These are phyloP conservation scores for Suillus fuscotomentosus DNA, from an alignment of 768 basidiomycete species.

Conservation along the genomic window DNA sequence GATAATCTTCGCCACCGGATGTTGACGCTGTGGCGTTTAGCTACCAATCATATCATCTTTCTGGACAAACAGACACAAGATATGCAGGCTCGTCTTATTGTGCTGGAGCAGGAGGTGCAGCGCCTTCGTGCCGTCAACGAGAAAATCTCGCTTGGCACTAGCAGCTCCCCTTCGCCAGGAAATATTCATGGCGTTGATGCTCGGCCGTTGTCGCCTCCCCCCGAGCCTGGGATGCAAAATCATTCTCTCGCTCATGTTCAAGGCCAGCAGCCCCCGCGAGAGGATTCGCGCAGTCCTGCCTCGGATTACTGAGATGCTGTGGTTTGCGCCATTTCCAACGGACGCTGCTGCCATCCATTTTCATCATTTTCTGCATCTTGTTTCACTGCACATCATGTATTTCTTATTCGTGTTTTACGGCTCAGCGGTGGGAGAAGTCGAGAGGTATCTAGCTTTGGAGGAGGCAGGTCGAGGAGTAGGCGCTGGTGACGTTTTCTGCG, in stretches of 20 bases:
- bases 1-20: slow-evolving; percentile 9
- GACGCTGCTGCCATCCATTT: slow-evolving; percentile 31
- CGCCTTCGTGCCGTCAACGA: slow-evolving; percentile 77
- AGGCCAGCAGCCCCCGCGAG: slow-evolving; percentile 61
- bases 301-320: slow-evolving; percentile 31
- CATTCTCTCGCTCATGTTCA: slow-evolving; percentile 56
- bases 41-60: slow-evolving; percentile 74
- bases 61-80: slow-evolving; percentile 74
- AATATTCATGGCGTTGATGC: slow-evolving; percentile 37
- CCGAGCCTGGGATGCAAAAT: slow-evolving; percentile 45
- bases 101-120: slow-evolving; percentile 66
- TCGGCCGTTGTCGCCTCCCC: slow-evolving; percentile 64
- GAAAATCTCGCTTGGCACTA: slow-evolving; percentile 71
- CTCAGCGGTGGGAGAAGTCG: slow-evolving; percentile 23
- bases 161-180: slow-evolving; percentile 56
- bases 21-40: slow-evolving; percentile 35
- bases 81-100: slow-evolving; percentile 63
- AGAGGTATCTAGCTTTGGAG: slow-evolving; percentile 12
- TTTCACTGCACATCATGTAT: slow-evolving; percentile 31
- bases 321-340: slow-evolving; percentile 19
- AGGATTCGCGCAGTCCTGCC: slow-evolving; percentile 50
- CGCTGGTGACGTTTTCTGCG: slow-evolving; percentile 35
- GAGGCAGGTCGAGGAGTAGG: slow-evolving; percentile 25
- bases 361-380: slow-evolving; percentile 34
- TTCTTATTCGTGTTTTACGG: slow-evolving; percentile 29